Percentiles rank a stretch among this genome's conserved stretches.
These are phyloP conservation scores for Starmerella tilneyi DNA, from an alignment of 805 yeast genomes.

Conservation along the genomic window DNA sequence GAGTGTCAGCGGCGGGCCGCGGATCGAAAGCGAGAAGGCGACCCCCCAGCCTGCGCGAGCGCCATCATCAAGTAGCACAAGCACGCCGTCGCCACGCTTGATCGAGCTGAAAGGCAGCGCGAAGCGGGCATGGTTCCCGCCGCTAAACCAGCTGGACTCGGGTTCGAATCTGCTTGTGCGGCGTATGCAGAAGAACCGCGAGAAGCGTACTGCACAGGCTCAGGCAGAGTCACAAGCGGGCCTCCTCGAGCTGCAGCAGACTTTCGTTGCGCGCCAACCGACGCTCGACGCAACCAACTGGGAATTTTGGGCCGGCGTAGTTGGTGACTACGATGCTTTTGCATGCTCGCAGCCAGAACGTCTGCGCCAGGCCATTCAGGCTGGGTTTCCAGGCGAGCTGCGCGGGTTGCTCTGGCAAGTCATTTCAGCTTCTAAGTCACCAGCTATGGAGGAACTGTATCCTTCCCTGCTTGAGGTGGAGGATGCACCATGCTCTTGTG, in stretches of 20 bases:
- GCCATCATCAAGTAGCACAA: background rate
- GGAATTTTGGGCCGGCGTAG: constrained; percentile 77
- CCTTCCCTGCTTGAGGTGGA: constrained; percentile 38
- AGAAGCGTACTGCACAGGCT: constrained; percentile 30
- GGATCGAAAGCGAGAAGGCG: too few species aligned
- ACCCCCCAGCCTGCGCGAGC: background rate
- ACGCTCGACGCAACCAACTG: constrained; percentile 26
- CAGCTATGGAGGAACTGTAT: constrained; percentile 50
- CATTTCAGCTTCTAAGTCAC: constrained; percentile 65
- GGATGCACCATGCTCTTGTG: constrained; percentile 55
- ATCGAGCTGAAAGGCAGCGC: constrained; percentile 18
- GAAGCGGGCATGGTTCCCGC: constrained; percentile 17
- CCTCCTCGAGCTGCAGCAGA: constrained; percentile 30
- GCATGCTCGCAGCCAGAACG: constrained; percentile 52
- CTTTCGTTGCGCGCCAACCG: constrained; percentile 25
- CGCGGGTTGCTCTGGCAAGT: constrained; percentile 92
- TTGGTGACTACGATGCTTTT: constrained; percentile 60
- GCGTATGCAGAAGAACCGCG: constrained; percentile 24
- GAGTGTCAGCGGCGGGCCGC: too few species aligned
- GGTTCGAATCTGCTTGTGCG: constrained; percentile 21
- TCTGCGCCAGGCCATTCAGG: constrained; percentile 50
- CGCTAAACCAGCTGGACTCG: constrained; percentile 10
- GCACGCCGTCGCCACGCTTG: constrained; percentile 9
- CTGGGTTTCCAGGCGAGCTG: constrained; percentile 75
- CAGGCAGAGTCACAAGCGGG: constrained; percentile 45